Base-by-base conservation (phyloP, 352 stramenopile species). In the Peronospora tabacina region DNA sequence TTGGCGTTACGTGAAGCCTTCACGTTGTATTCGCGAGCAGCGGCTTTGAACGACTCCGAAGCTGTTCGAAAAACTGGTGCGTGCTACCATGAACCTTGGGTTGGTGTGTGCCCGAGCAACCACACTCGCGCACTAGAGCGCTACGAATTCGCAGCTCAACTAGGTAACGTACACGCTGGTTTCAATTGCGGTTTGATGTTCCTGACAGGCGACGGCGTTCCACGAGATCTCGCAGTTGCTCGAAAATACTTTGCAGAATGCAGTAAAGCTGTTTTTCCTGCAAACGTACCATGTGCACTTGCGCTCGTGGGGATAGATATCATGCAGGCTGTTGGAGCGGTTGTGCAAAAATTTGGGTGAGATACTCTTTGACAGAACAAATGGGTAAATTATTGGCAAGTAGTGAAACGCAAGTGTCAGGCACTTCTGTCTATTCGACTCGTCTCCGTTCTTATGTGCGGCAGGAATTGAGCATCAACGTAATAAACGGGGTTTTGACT, bases 151-250 rank as follows among this genome's bases (percentile, higher is more conserved):
- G 80, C 80, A 11, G 69, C 75, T 0, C 42, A 64, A 7, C 63
- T 88, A 6, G 77, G 75, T 0, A 72, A 91, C 43, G 29, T 67
- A 12, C 69, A 91, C 49, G 75, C 80, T 24, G 70, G 68, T 2
- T 88, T 78, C 67, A 75, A 74, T 36, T 78, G 68, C 37, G 80
- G 76, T 0, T 45, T 72, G 16, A 87, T 90, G 66, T 58, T 77
- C 30, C 41, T 74, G 17, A 70, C 53, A 10, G 72, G 65, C 3
- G 70, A 83, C 43, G 76, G 74, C 13, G 61, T 85, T 5, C 36
- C 38, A 2, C 61, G 50, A 24, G 53, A 82, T 39, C 43, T 85
- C 13, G 46, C 45, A 8, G 62, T 57, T 11, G 77, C 77, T 47
- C 62, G 68, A 57, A 64, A 63, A 24, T 82, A 70, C 52, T 90